phyloP scores from a whole-genome alignment of 805 yeast species.

The Sugiyamaella marilandica region DNA sequence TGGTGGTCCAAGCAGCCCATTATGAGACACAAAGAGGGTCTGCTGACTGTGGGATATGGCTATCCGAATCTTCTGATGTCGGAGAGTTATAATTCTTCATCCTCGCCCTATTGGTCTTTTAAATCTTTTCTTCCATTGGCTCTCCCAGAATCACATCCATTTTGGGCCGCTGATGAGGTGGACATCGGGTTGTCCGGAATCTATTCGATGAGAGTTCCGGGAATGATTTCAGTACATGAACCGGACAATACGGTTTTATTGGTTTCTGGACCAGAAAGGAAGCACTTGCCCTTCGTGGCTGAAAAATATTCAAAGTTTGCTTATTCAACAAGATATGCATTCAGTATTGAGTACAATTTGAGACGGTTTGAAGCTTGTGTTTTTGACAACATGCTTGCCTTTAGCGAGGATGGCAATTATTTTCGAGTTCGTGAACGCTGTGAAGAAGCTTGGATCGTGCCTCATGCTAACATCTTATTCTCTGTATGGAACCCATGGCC shows the following conservation, averaged over 20 bases:
- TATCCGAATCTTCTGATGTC: constrained; percentile 26
- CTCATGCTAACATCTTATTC: constrained; percentile 9
- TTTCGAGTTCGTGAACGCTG: constrained; percentile 15
- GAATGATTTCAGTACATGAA: constrained; percentile 16
- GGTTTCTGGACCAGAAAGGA: constrained; percentile 15
- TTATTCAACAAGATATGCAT: constrained; percentile 24
- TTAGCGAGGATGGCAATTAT: constrained; percentile 19
- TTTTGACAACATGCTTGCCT: constrained; percentile 22
- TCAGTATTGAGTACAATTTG: constrained; percentile 18
- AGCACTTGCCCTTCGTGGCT: constrained; percentile 9
- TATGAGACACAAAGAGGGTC: constrained; percentile 19
- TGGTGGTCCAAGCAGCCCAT: constrained; percentile 27
- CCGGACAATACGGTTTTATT: constrained; percentile 9
- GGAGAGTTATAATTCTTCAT: constrained; percentile 24
- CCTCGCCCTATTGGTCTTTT: constrained; percentile 28
- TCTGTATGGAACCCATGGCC: constrained; percentile 20
- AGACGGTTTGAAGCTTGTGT: constrained; percentile 14
- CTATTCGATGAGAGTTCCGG: constrained; percentile 2
- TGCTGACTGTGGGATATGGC: constrained; percentile 23
- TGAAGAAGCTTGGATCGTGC: constrained; percentile 4
- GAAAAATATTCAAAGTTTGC: constrained; percentile 28
- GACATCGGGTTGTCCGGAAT: not conserved
- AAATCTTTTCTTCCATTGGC: constrained; percentile 22
- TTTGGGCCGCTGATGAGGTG: constrained; percentile 22
- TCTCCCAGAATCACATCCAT: constrained; percentile 19